Evolutionary conservation across 148 eudicot species (phyloP), one percentile per base, ranked within the genome.

Genomic region (Camellia lanceoleosa): DNA sequence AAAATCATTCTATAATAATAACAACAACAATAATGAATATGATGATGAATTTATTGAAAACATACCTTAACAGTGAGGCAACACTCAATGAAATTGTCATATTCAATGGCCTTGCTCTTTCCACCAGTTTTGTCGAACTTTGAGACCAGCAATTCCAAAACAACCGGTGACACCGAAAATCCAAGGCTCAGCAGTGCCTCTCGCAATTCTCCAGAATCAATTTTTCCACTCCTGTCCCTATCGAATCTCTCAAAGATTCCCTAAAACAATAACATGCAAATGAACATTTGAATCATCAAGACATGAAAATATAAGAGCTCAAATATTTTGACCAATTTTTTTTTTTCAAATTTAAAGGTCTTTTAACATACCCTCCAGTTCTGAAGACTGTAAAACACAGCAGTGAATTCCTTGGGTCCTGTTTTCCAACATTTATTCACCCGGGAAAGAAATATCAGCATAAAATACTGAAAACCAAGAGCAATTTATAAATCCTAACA

Each of bases 11-110:
- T 46, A 47, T 52, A 5, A 54, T 19, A 43, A 64, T 10, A 41
- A 20, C 10, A 59, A 46, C 30, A 23, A 23, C 2, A 0, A 38
- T 55, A 19, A 56, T 0, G 15, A 60, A 5, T 38, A 42, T 43
- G 16, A 19, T 20, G 67, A 5, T 1, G 42, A 69, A 20, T 70
- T 20, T 13, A 55, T 1, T 4, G 18, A 55, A 80, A 13, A 55
- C 80, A 23, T 80, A 91, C 98, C 97, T 93, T 93, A n/a, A 96
- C 97, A 30, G 93, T 91, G 86, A 96, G 94, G 84, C 97, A 94
- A 85, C 97, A 96, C 99, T 94, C 99, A 2, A 96, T 94, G 90
- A 96, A 96, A 83, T 94, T 96, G 85, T 96, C 99, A 79, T 96
- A 96, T 85, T 94, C 97, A 64, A 96, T 92, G 75, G 97, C 94